Base-by-base conservation (phyloP, 1,284 basidiomycete genomes). In the Puccinia novopanici region DNA sequence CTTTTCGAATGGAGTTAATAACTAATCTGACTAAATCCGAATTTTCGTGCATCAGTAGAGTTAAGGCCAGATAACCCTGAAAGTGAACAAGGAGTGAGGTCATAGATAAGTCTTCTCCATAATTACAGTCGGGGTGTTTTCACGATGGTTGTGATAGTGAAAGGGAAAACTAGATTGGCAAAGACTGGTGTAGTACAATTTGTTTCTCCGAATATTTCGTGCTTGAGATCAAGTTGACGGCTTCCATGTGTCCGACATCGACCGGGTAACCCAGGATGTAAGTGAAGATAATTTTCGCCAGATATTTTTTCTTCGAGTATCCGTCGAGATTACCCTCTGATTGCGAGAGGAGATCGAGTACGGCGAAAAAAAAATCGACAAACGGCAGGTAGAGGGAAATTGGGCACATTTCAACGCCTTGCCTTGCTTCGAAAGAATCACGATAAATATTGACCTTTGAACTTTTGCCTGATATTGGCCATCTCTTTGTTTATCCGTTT, bases 401-500 rank as follows among this genome's bases (percentile, higher is more conserved):
- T 24, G 48, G 8, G 27, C 40, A 45, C 17, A 61, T 55, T 55
- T 59, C 54, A 55, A 54, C 54, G 34, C 57, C 24, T 48, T 30
- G 37, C 63, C 45, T 57, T 54, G 34, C 15, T 45, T 71, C 1
- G 34, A 52, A 71, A 54, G 42, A 61, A 40, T 52, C 57, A 54
- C 6, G 55, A 61, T 42, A 8, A 3, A 27, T 54, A 45, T 24
- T 57, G 79, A 92, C 93, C 92, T 89, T 98, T 98, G 89, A 99
- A 98, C 87, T 98, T 95, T 88, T 96, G 95, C 78, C 97, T 89
- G 83, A 99, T 99, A 85, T 99, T 98, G 0, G 97, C 96, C 96
- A 99, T 98, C 87, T 99, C 97, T 86, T 97, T 95, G 88, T 99
- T 99, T 84, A 99, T 97, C 80, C 96, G 88, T 87, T 98, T 98